Evolutionary conservation across 176 grass and related monocot species (phyloP).

Genomic region (Phragmites australis): DNA sequence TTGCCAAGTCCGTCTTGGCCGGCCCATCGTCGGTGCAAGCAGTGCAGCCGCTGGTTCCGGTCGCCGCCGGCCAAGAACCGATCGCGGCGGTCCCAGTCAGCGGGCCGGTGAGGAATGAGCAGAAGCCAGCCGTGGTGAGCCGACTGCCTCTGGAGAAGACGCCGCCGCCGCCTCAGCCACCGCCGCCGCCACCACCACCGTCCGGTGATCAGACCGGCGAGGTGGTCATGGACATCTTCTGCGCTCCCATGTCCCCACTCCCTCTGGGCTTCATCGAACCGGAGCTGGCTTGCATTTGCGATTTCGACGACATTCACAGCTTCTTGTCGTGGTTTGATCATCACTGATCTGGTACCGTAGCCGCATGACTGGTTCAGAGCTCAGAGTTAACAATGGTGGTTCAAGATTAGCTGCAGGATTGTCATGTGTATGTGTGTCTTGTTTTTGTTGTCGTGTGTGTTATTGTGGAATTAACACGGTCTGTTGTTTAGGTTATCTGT

Average conservation of each 20-base stretch:
- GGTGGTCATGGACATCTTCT: not conserved
- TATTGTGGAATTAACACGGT: not conserved
- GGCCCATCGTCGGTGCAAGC: not conserved
- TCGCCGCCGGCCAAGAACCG: not conserved
- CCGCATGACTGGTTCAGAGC: not conserved
- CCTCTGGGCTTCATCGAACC: conserved; percentile 35
- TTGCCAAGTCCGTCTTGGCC: not conserved
- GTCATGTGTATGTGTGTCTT: not conserved
- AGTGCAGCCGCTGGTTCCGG: not conserved
- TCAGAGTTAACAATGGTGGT: not conserved
- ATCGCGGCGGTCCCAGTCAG: conserved; percentile 1
- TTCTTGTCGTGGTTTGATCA: conserved; percentile 41
- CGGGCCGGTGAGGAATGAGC: conserved; percentile 1
- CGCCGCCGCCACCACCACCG: not conserved
- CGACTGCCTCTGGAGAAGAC: not conserved
- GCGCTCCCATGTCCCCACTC: conserved; percentile 8
- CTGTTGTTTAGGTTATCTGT: not conserved
- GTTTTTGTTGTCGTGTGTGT: not conserved
- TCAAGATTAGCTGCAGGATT: not conserved
- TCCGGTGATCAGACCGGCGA: not conserved
- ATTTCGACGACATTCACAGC: conserved; percentile 30
- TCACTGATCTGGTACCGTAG: conserved; percentile 19
- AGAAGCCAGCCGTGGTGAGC: not conserved
- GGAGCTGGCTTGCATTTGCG: conserved; percentile 2
- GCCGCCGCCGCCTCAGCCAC: no score